phyloP scores from a whole-genome alignment of 2,329 filamentous ascomycete species.

The Botrytis cinerea region DNA sequence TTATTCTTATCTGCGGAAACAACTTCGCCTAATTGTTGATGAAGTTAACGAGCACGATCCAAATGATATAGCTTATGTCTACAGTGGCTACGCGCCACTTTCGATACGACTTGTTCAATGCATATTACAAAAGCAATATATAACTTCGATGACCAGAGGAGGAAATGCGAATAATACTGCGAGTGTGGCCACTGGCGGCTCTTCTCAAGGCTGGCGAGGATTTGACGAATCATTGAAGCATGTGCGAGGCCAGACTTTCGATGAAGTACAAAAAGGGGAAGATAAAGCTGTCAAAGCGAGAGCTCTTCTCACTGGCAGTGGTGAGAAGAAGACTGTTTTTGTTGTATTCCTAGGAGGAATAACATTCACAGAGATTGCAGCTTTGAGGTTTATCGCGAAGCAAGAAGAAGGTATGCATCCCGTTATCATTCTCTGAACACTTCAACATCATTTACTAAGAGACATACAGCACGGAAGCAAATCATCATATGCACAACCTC shows the following conservation, averaged over 20 bases:
- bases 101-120: slow-evolving; percentile 91
- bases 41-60: slow-evolving; percentile 95
- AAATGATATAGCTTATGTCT: slow-evolving; percentile 95
- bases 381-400: slow-evolving; percentile 83
- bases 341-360: slow-evolving; percentile 98
- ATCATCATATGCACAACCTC: slow-evolving; percentile 92
- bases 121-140: slow-evolving; percentile 84
- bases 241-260: slow-evolving; percentile 84
- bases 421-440: neutral
- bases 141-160: slow-evolving; percentile 70
- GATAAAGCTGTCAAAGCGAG: slow-evolving; percentile 89
- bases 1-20: slow-evolving; percentile 84
- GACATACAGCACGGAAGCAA: slow-evolving; percentile 63
- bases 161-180: slow-evolving; percentile 52
- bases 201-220: slow-evolving; percentile 82
- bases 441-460: slow-evolving; percentile 25
- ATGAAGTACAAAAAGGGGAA: slow-evolving; percentile 87
- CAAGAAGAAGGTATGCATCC: slow-evolving; percentile 66
- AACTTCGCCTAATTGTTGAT: slow-evolving; percentile 86
- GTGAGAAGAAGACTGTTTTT: slow-evolving; percentile 80
- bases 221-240: slow-evolving; percentile 93
- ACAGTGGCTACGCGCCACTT: slow-evolving; percentile 93
- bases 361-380: slow-evolving; percentile 94
- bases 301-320: slow-evolving; percentile 74
- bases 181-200: slow-evolving; percentile 52